Conservation (phyloP, 441 rosid species). For the Jatropha multifida region DNA sequence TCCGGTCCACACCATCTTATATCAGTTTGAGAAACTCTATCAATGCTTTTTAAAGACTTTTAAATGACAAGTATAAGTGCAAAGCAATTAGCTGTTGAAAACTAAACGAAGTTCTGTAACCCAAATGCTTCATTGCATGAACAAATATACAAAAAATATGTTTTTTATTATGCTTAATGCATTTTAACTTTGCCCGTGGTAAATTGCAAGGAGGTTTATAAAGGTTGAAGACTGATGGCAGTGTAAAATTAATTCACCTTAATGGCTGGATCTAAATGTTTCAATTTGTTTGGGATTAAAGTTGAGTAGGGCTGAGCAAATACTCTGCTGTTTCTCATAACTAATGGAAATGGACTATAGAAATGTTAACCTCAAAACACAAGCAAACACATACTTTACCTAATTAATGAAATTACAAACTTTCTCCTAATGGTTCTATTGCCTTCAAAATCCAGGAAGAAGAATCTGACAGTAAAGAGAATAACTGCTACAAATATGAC, state of each 20-base stretch:
- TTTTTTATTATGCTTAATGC: not conserved
- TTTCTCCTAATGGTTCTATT: not conserved
- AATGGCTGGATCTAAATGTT: not conserved
- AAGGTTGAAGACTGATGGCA: not conserved
- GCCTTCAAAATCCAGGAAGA: not conserved
- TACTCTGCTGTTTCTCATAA: too few species aligned
- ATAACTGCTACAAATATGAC: too few species aligned
- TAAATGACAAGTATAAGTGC: not conserved
- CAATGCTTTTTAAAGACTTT: not conserved
- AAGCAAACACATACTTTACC: not conserved
- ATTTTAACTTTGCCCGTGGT: not conserved
- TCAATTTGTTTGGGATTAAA: not conserved
- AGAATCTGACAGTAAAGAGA: not conserved
- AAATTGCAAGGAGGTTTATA: not conserved
- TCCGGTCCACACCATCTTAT: not conserved
- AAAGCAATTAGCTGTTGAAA: not conserved
- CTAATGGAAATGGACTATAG: too few species aligned
- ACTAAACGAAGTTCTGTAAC: not conserved
- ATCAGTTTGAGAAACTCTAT: constrained; percentile 3
- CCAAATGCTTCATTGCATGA: not conserved
- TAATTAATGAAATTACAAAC: not conserved
- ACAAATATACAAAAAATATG: not conserved
- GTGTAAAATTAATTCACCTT: not conserved
- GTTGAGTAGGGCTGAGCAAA: not conserved
- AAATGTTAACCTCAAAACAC: too few species aligned